phyloP scores from a whole-genome alignment of 2,329 filamentous ascomycete genomes.

The Phialemonium atrogriseum region DNA sequence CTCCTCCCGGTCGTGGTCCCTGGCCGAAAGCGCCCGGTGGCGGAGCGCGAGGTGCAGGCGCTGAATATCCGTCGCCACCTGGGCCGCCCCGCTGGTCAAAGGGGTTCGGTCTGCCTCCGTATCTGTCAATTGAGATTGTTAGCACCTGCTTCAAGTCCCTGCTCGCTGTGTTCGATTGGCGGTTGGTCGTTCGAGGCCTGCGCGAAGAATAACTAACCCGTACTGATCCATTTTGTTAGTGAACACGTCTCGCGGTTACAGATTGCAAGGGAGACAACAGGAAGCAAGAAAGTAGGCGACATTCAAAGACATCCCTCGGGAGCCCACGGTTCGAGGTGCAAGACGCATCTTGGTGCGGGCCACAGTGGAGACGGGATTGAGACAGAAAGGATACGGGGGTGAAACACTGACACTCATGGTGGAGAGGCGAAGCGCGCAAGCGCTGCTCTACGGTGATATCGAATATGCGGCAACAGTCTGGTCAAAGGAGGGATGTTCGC shows the following conservation, averaged over 20 bases:
- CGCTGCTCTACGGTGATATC: conserved; percentile 1
- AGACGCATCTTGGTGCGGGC: neutral
- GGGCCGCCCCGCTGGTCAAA: conserved; percentile 45
- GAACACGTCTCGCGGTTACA: neutral
- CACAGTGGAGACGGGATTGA: conserved; percentile 10
- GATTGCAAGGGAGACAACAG: neutral
- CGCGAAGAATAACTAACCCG: conserved; percentile 36
- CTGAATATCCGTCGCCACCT: conserved; percentile 27
- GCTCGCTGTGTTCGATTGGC: neutral
- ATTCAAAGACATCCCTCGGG: no score
- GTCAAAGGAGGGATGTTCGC: neutral
- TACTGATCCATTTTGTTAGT: conserved; percentile 41
- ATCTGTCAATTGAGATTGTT: conserved; percentile 3
- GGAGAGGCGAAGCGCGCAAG: conserved; percentile 10
- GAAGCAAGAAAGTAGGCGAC: conserved; percentile 10
- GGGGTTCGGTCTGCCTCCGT: conserved; percentile 42
- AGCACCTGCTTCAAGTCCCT: conserved; percentile 2
- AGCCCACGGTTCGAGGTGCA: neutral
- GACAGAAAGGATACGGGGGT: conserved; percentile 12
- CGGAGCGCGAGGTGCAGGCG: conserved; percentile 14
- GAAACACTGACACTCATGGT: conserved; percentile 44
- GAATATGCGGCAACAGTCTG: conserved; percentile 1
- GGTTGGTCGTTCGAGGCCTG: neutral
- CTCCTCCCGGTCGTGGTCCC: conserved; percentile 19
- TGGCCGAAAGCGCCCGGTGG: conserved; percentile 20